Evolutionary conservation across 2,329 filamentous ascomycete genomes (phyloP).

Genomic region (Juglanconis juglandina): DNA sequence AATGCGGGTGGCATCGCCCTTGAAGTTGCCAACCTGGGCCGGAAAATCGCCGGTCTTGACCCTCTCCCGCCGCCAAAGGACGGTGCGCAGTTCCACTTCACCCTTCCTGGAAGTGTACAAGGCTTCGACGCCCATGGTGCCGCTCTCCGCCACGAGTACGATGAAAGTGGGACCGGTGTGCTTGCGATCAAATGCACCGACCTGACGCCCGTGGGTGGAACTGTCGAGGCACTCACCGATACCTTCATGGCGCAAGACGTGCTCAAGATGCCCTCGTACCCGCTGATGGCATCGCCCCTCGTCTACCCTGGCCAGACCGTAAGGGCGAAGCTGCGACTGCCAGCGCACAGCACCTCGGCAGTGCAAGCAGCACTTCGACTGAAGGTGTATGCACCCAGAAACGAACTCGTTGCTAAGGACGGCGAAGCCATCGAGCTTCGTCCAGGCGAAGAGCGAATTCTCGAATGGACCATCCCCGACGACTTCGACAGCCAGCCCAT

Average conservation of each 20-base stretch:
- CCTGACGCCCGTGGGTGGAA: neutral
- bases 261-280: constrained; percentile 21
- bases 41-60: constrained; percentile 21
- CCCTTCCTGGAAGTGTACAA: constrained; percentile 33
- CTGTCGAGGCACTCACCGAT: constrained; percentile 23
- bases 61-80: constrained; percentile 26
- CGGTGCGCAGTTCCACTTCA: constrained; percentile 36
- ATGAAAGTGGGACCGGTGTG: constrained; percentile 3
- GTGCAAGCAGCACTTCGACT: constrained; percentile 12
- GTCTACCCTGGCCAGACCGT: constrained; percentile 28
- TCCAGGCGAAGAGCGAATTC: constrained; percentile 1
- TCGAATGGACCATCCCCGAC: constrained; percentile 24
- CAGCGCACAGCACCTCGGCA: neutral
- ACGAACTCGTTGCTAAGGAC: constrained; percentile 8
- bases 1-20: constrained; percentile 31
- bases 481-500: constrained; percentile 23
- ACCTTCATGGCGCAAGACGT: constrained; percentile 26
- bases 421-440: neutral
- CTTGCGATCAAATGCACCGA: constrained; percentile 3
- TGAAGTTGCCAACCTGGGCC: constrained; percentile 28
- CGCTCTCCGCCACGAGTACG: neutral
- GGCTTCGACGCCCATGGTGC: constrained; percentile 25
- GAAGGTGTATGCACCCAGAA: constrained; percentile 18
- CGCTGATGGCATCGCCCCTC: constrained; percentile 26
- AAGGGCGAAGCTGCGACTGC: constrained; percentile 15